Percentiles rank a stretch among this genome's conserved stretches.
Evolutionary conservation across 148 eudicot species (phyloP).

Genomic region (Persicaria maculosa): DNA sequence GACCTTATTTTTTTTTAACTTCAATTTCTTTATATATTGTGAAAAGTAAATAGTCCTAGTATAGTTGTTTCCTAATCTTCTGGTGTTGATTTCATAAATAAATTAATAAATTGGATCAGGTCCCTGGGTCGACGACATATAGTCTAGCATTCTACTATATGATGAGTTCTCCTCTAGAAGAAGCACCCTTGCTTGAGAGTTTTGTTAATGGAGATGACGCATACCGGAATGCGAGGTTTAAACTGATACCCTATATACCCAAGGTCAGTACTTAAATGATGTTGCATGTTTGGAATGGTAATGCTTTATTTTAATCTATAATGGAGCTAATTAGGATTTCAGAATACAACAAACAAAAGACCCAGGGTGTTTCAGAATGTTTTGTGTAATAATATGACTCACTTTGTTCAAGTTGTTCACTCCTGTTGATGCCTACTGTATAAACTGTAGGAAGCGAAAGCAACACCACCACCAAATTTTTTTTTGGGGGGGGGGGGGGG

Average conservation of each 20-base stretch:
- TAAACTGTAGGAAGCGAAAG: background rate
- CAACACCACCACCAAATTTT: background rate
- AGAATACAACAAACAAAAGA: background rate
- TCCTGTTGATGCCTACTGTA: background rate
- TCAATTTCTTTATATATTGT: background rate
- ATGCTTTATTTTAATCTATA: background rate
- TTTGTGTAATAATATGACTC: background rate
- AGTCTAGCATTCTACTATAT: slow-evolving; percentile 57
- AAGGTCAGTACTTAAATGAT: slow-evolving; percentile 26
- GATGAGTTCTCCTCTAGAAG: slow-evolving; percentile 46
- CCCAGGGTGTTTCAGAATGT: background rate
- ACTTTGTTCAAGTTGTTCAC: background rate
- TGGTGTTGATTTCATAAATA: background rate
- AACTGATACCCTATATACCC: slow-evolving; percentile 66
- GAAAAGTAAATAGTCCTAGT: background rate
- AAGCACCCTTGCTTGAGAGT: slow-evolving; percentile 44
- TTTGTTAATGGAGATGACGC: slow-evolving; percentile 62
- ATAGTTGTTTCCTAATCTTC: background rate
- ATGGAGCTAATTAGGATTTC: background rate
- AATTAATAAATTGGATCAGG: slow-evolving; percentile 27
- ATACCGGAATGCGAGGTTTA: slow-evolving; percentile 63
- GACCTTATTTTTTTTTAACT: background rate
- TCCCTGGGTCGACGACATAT: slow-evolving; percentile 65
- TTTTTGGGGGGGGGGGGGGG: too few relatives aligned
- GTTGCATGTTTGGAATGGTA: background rate